Evolutionary conservation across 768 basidiomycete genomes (phyloP).

Genomic region (Auriscalpium vulgare): DNA sequence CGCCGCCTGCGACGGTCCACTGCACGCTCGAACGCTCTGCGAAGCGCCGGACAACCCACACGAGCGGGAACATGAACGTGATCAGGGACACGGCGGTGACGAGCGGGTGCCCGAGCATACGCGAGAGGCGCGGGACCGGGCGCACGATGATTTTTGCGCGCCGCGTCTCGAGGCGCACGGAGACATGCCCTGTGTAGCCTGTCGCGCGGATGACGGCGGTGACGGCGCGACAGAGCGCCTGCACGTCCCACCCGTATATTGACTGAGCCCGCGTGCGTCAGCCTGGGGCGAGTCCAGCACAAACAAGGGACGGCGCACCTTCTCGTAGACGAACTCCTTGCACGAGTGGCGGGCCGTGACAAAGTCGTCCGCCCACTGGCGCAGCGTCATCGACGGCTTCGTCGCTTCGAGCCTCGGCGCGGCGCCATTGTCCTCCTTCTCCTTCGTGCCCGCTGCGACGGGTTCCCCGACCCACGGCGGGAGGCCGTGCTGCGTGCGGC

Average conservation of each 20-base stretch:
- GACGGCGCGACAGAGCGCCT: slow-evolving; percentile 32
- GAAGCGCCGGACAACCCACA: slow-evolving; percentile 75
- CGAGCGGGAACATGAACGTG: slow-evolving; percentile 66
- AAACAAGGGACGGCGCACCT: slow-evolving; percentile 32
- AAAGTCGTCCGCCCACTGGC: slow-evolving; percentile 76
- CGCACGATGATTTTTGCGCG: slow-evolving; percentile 54
- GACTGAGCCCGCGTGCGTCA: slow-evolving; percentile 23
- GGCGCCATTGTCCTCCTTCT: background rate
- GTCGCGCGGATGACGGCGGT: slow-evolving; percentile 27
- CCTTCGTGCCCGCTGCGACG: background rate
- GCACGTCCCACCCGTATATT: slow-evolving; percentile 51
- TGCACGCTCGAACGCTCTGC: slow-evolving; percentile 56
- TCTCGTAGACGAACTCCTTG: slow-evolving; percentile 73
- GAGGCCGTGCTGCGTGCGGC: slow-evolving; percentile 40
- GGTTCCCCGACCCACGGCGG: slow-evolving; percentile 36
- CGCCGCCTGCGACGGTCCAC: slow-evolving; percentile 69
- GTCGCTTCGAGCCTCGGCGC: slow-evolving; percentile 1
- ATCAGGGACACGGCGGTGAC: slow-evolving; percentile 29
- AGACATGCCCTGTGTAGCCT: slow-evolving; percentile 32
- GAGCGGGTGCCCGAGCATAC: slow-evolving; percentile 63
- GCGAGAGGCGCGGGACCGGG: slow-evolving; percentile 57
- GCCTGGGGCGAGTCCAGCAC: background rate
- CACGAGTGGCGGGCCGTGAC: slow-evolving; percentile 60
- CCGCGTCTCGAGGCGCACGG: slow-evolving; percentile 42
- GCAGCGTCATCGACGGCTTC: slow-evolving; percentile 16